Evolutionary conservation across 2,329 filamentous ascomycete genomes (phyloP).

Genomic region (Microdochium paspali): DNA sequence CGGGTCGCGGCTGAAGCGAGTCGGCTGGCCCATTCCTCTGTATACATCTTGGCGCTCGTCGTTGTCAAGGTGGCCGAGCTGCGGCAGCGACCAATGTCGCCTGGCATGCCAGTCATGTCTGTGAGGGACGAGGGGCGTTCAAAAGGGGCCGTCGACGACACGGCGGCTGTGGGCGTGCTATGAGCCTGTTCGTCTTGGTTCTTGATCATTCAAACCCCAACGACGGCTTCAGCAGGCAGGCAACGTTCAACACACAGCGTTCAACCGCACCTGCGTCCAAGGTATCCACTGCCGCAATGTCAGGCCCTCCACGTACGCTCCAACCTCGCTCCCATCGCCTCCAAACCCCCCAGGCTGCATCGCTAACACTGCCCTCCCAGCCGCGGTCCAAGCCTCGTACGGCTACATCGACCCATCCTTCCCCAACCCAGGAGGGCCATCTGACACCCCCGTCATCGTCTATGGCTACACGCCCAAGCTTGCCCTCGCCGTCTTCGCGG

Average conservation of each 20-base stretch:
- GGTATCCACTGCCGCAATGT: not conserved
- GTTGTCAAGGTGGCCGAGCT: not conserved
- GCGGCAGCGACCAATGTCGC: not conserved
- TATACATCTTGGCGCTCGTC: not conserved
- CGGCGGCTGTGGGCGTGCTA: too few relatives aligned
- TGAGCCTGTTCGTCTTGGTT: too few relatives aligned
- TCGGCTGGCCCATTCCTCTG: too few relatives aligned
- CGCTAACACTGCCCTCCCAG: not conserved
- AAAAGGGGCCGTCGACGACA: too few relatives aligned
- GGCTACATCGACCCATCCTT: slow-evolving; percentile 42
- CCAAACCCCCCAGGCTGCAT: not conserved
- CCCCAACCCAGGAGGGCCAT: slow-evolving; percentile 32
- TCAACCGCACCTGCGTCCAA: too few relatives aligned
- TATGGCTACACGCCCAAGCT: slow-evolving; percentile 40
- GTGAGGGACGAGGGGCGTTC: too few relatives aligned
- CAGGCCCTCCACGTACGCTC: not conserved
- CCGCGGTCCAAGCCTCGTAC: not conserved
- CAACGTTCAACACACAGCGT: not conserved
- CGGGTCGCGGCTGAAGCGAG: too few relatives aligned
- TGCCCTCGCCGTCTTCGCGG: slow-evolving; percentile 30
- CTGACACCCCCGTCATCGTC: slow-evolving; percentile 38
- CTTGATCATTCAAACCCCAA: too few relatives aligned
- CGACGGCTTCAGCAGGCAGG: not conserved
- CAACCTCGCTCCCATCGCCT: not conserved
- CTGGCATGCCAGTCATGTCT: too few relatives aligned